phyloP scores from a whole-genome alignment of 345 rosid genomes.

The Theobroma cacao region DNA sequence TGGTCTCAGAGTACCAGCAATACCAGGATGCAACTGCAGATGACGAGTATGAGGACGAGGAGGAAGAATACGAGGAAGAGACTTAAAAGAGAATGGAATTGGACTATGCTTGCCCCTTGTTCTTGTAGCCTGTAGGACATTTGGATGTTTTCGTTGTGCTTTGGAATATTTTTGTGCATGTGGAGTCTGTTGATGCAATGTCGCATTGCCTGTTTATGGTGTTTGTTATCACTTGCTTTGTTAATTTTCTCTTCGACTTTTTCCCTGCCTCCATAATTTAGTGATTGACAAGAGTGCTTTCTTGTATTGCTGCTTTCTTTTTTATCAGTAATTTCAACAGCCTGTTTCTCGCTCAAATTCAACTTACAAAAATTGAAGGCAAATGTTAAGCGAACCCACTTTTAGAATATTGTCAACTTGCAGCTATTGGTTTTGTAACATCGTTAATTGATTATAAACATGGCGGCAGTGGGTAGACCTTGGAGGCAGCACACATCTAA shows the following conservation, averaged over 20 bases:
- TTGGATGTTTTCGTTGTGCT: not conserved
- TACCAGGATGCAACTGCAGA: constrained; percentile 84
- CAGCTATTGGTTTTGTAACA: not conserved
- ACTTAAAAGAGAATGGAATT: constrained; percentile 10
- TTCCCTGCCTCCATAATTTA: not conserved
- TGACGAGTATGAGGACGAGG: constrained; percentile 64
- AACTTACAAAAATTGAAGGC: not conserved
- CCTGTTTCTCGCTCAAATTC: not conserved
- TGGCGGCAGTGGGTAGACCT: too few species aligned
- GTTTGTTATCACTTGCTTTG: not conserved
- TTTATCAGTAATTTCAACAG: not conserved
- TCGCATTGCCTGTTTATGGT: not conserved
- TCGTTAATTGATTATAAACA: too few species aligned
- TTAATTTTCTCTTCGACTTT: not conserved
- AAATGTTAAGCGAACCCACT: not conserved
- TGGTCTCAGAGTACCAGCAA: constrained; percentile 75
- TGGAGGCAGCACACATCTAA: too few species aligned
- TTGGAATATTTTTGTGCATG: not conserved
- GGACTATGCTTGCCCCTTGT: not conserved
- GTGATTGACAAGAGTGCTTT: not conserved
- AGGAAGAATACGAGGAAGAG: constrained; percentile 51
- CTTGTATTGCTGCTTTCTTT: not conserved
- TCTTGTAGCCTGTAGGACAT: not conserved
- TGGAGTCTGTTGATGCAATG: not conserved
- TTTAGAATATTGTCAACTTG: not conserved